Evolutionary conservation across 176 grass and related monocot species (phyloP), one percentile per base, ranked within the genome.

Genomic region (Aegilops longissima): DNA sequence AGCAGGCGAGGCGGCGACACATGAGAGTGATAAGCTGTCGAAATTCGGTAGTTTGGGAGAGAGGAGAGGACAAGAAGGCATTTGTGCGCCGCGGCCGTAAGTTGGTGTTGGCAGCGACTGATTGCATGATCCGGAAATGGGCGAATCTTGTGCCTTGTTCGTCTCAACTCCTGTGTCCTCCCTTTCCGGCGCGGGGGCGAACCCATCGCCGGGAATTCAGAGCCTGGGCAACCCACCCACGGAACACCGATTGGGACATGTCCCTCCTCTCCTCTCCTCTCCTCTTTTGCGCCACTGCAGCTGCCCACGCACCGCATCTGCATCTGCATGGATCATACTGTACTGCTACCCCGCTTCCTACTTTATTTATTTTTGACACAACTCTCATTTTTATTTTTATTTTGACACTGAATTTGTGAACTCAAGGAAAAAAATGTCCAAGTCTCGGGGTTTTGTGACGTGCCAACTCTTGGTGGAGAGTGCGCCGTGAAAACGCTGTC

Each of bases 81-180:
- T 42, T 62, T 80, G 30, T 59, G 35, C 51, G 51, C 51, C 51
- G 51, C n/a, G 16, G 17, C 12, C n/a, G 54, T 40, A 59, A 58
- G 56, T 59, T 59, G 56, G 56, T 17, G 17, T 13, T 68, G 61
- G 62, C 73, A 86, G 12, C 44, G 30, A 12, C 61, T 35, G 11
- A 76, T 54, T 9, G 33, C 29, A 24, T 1, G 30, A 40, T 8
- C 23, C 16, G 21, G 78, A 86, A 47, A 12, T 34, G 66, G 49
- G 3, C 81, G 83, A 85, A 81, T 82, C 69, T 77, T 30, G 61
- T 80, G 74, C 66, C 66, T 36, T 38, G 75, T 73, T 79, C 49
- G 31, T 40, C 88, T 16, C 47, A 30, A 49, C 27, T 6, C 1
- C 27, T 45, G 12, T 20, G 30, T 66, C 75, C 4, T n/a, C 44